These are phyloP conservation scores for Casaregolazyma lundiana DNA, from an alignment of 1,139 yeast genomes.

Conservation along the genomic window DNA sequence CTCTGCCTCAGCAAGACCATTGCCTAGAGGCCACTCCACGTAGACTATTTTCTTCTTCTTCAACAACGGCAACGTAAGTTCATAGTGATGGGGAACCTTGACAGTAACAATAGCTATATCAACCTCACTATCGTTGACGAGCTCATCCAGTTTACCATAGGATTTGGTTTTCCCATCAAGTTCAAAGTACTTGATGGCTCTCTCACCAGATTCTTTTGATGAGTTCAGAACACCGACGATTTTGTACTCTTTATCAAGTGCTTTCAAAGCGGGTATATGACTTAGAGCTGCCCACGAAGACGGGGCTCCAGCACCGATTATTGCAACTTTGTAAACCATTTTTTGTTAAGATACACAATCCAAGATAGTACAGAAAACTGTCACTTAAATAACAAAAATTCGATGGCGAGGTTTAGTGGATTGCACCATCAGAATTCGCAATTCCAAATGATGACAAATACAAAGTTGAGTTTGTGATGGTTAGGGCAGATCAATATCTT, in stretches of 20 bases:
- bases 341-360: not conserved
- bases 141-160: constrained; percentile 1
- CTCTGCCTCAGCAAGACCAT: not conserved
- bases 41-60: constrained; percentile 1
- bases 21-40: constrained; percentile 9
- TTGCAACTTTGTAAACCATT: constrained; percentile 9
- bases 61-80: constrained; percentile 1
- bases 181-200: constrained; percentile 1
- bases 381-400: too few relatives aligned
- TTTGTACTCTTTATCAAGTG: not conserved
- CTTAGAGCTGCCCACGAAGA: constrained; percentile 4
- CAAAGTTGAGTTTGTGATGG: too few relatives aligned
- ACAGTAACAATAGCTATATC: constrained; percentile 7
- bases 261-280: constrained; percentile 7
- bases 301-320: constrained; percentile 4
- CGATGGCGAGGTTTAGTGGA: too few relatives aligned
- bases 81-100: constrained; percentile 7
- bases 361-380: too few relatives aligned
- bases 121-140: constrained; percentile 3
- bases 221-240: constrained; percentile 7
- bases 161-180: constrained; percentile 5
- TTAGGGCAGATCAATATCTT: too few relatives aligned
- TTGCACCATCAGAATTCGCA: too few relatives aligned
- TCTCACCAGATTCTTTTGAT: not conserved
- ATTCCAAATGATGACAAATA: too few relatives aligned